A percentile compares a stretch with the other conserved stretches of the same genome.
phyloP scores from a whole-genome alignment of 371 early-diverging fungal genomes.

The Haplosporangium sp. region DNA sequence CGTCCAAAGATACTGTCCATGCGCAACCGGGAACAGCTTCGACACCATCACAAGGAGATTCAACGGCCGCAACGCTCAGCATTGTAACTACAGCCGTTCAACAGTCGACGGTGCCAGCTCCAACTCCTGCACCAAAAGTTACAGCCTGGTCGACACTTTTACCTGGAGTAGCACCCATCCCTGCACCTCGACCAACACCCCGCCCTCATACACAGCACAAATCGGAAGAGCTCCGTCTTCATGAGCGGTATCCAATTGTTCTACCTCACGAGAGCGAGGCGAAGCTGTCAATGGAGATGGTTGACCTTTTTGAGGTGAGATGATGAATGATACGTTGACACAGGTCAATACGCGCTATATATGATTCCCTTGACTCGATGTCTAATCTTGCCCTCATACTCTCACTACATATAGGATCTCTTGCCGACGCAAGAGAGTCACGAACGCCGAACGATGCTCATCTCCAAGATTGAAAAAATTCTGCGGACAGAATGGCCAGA shows the following conservation, averaged over 20 bases:
- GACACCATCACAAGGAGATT: background rate
- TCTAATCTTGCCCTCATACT: too few relatives aligned
- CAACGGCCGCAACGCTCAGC: background rate
- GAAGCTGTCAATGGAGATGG: conserved; percentile 55
- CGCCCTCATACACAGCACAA: conserved; percentile 6
- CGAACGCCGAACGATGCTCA: conserved; percentile 32
- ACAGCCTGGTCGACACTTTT: conserved; percentile 49
- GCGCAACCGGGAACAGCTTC: too few relatives aligned
- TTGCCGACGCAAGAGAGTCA: conserved; percentile 53
- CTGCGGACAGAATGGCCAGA: conserved; percentile 47
- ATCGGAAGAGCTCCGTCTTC: conserved; percentile 27
- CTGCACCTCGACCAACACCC: conserved; percentile 11
- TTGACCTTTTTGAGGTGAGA: conserved; percentile 51
- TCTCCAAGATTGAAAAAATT: conserved; percentile 47
- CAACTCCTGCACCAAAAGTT: conserved; percentile 8
- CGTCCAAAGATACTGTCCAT: too few relatives aligned
- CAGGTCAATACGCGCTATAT: too few relatives aligned
- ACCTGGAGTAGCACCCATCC: conserved; percentile 47
- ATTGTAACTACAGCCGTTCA: background rate
- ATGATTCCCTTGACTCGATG: too few relatives aligned
- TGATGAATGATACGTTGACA: too few relatives aligned
- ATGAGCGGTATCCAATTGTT: conserved; percentile 50
- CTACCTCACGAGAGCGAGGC: conserved; percentile 43
- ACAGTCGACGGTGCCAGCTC: conserved; percentile 1
- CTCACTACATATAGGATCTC: conserved; percentile 23